phyloP scores from a whole-genome alignment of 164 flowering plant species.

The Euptelea pleiosperma region DNA sequence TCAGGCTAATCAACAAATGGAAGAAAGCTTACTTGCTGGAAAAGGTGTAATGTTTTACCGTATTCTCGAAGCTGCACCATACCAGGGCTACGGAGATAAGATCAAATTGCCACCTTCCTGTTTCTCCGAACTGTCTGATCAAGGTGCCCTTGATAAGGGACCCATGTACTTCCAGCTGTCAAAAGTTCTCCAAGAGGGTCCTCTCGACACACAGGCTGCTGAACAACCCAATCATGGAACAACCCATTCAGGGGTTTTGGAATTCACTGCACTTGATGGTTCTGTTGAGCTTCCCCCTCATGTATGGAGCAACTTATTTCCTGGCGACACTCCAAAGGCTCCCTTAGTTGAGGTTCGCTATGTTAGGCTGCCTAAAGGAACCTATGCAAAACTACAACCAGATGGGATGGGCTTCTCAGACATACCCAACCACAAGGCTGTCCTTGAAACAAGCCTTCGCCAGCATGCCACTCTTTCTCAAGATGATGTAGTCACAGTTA shows the following conservation, averaged over 20 bases:
- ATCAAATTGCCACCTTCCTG: constrained; percentile 86
- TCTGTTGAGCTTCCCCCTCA: constrained; percentile 77
- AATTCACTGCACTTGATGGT: constrained; percentile 83
- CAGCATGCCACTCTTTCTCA: constrained; percentile 93
- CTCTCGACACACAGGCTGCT: constrained; percentile 19
- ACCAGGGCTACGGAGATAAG: constrained; percentile 80
- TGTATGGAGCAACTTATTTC: constrained; percentile 75
- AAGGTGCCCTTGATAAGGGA: constrained; percentile 94
- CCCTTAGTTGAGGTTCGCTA: constrained; percentile 71
- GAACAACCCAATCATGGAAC: constrained; percentile 28
- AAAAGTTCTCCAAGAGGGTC: constrained; percentile 39
- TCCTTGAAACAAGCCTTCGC: constrained; percentile 92
- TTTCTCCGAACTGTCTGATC: constrained; percentile 81
- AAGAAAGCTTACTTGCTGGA: constrained; percentile 59
- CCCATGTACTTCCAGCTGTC: constrained; percentile 74
- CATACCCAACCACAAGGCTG: constrained; percentile 90
- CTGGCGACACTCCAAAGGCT: constrained; percentile 20
- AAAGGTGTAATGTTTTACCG: constrained; percentile 62
- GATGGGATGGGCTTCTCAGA: constrained; percentile 69
- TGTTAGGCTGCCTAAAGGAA: constrained; percentile 81
- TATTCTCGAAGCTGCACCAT: constrained; percentile 63
- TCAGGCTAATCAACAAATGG: constrained; percentile 67
- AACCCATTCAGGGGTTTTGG: constrained; percentile 84
- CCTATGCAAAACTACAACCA: constrained; percentile 79
- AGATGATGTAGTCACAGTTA: constrained; percentile 64